phyloP scores from a whole-genome alignment of 2,329 filamentous ascomycete genomes.

The Didymosphaeria variabile region DNA sequence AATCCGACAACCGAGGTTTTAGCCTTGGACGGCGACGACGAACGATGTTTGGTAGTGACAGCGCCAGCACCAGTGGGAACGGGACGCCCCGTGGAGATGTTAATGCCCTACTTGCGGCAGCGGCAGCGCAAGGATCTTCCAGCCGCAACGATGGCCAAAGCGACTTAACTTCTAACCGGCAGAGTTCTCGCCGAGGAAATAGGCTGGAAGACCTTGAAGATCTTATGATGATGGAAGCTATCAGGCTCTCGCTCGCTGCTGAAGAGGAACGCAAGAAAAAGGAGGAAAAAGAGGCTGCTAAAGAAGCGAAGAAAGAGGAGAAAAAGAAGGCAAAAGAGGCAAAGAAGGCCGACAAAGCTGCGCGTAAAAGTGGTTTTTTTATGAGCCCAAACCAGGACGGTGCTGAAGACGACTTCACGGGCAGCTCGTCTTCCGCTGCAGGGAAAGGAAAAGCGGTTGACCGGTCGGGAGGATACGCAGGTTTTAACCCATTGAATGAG shows the following conservation, averaged over 20 bases:
- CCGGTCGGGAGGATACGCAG: slow-evolving; percentile 48
- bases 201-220: slow-evolving; percentile 90
- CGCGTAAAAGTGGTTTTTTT: slow-evolving; percentile 69
- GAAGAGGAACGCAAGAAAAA: slow-evolving; percentile 93
- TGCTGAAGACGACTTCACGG: slow-evolving; percentile 33
- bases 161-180: slow-evolving; percentile 53
- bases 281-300: slow-evolving; percentile 80
- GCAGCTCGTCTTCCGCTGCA: slow-evolving; percentile 38
- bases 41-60: slow-evolving; percentile 61
- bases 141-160: slow-evolving; percentile 46
- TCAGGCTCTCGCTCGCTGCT: slow-evolving; percentile 85
- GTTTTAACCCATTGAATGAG: slow-evolving; percentile 54
- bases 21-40: slow-evolving; percentile 55
- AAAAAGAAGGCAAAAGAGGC: slow-evolving; percentile 73
- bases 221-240: slow-evolving; percentile 98
- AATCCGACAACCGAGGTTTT: slow-evolving; percentile 61
- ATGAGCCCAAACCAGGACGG: slow-evolving; percentile 64
- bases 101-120: slow-evolving; percentile 35
- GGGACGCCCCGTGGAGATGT: slow-evolving; percentile 54
- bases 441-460: slow-evolving; percentile 61
- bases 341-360: slow-evolving; percentile 74
- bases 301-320: slow-evolving; percentile 84
- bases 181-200: slow-evolving; percentile 64
- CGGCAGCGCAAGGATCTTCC: slow-evolving; percentile 33
- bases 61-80: slow-evolving; percentile 55